Evolutionary conservation across 2,329 filamentous ascomycete genomes (phyloP).

Genomic region (Cladosporium sp.): DNA sequence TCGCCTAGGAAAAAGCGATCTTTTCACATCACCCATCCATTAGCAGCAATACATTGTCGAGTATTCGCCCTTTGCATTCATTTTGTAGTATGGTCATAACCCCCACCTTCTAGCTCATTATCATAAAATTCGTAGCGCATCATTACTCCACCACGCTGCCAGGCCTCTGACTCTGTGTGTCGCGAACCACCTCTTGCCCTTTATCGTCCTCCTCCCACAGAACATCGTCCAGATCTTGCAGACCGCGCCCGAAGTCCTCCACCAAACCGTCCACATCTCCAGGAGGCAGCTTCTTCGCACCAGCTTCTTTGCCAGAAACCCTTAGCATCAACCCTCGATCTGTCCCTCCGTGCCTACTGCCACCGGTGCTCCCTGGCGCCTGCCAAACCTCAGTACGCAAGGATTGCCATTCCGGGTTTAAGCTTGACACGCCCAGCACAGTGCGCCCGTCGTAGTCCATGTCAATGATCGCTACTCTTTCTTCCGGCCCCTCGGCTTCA

Average conservation of each 20-base stretch:
- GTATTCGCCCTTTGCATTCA: too few species aligned
- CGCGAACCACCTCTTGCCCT: constrained; percentile 22
- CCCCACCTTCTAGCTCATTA: not conserved
- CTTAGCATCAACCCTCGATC: constrained; percentile 54
- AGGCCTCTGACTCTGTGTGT: constrained; percentile 1
- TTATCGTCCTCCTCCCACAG: constrained; percentile 46
- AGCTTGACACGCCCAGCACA: constrained; percentile 65
- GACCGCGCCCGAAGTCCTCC: constrained; percentile 31
- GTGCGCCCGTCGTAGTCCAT: constrained; percentile 42
- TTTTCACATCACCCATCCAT: too few species aligned
- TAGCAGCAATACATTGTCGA: too few species aligned
- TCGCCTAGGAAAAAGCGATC: too few species aligned
- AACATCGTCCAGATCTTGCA: constrained; percentile 34
- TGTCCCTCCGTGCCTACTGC: constrained; percentile 17
- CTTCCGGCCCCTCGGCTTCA: constrained; percentile 28
- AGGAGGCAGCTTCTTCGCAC: constrained; percentile 22
- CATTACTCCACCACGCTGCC: constrained; percentile 1
- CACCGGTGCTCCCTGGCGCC: constrained; percentile 54
- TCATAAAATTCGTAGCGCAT: not conserved
- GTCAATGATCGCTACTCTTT: constrained; percentile 56
- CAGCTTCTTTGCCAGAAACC: constrained; percentile 49
- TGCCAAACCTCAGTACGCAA: constrained; percentile 49
- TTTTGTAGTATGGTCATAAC: not conserved
- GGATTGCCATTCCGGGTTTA: constrained; percentile 70
- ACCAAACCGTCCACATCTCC: constrained; percentile 36